phyloP scores from a whole-genome alignment of 2,329 filamentous ascomycete species.

The Trichoderma sp. region DNA sequence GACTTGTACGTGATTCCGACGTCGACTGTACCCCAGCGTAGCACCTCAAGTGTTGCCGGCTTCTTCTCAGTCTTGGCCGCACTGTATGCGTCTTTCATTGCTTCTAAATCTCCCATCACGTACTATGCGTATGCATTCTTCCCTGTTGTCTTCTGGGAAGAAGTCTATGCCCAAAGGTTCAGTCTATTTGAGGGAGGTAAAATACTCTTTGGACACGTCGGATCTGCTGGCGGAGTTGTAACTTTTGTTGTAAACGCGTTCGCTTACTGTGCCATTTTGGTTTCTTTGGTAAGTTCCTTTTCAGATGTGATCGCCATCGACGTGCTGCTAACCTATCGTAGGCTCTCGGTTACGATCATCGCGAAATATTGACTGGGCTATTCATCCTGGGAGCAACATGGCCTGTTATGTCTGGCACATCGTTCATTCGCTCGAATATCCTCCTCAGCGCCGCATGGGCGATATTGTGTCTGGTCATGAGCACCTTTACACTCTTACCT shows the following conservation, averaged over 20 bases:
- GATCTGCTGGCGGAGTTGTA: slow-evolving; percentile 59
- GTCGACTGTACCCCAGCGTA: slow-evolving; percentile 66
- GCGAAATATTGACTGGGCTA: slow-evolving; percentile 81
- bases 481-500: slow-evolving; percentile 84
- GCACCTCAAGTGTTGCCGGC: slow-evolving; percentile 58
- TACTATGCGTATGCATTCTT: slow-evolving; percentile 95
- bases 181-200: slow-evolving; percentile 69
- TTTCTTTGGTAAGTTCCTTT: slow-evolving; percentile 67
- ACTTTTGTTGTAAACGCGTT: slow-evolving; percentile 66
- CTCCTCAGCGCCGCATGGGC: slow-evolving; percentile 72
- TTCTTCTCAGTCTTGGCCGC: slow-evolving; percentile 78
- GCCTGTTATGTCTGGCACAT: slow-evolving; percentile 73
- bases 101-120: slow-evolving; percentile 76
- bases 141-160: slow-evolving; percentile 95
- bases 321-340: slow-evolving; percentile 42
- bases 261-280: slow-evolving; percentile 73
- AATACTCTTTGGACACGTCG: slow-evolving; percentile 70
- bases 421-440: slow-evolving; percentile 70
- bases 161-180: slow-evolving; percentile 78
- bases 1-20: slow-evolving; percentile 84
- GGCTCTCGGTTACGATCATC: slow-evolving; percentile 90
- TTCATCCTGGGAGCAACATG: slow-evolving; percentile 78
- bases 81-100: slow-evolving; percentile 77
- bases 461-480: slow-evolving; percentile 79
- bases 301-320: not conserved